Conservation (phyloP, 2,329 filamentous ascomycete species). For the Claviceps digitariae region DNA sequence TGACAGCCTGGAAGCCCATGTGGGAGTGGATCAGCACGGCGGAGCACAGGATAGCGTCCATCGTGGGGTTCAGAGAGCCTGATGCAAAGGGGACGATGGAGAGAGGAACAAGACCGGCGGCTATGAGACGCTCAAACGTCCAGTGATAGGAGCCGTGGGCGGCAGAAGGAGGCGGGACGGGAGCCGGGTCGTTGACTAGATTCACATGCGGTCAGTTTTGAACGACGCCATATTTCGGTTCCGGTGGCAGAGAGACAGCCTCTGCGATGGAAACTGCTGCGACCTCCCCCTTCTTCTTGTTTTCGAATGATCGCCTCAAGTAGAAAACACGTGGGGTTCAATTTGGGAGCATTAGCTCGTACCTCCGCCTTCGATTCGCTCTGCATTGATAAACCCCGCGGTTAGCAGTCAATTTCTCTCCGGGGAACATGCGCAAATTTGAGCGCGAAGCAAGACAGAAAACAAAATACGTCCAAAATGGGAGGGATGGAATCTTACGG, state of each 20-base stretch:
- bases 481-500: slow-evolving; percentile 50
- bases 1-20: slow-evolving; percentile 81
- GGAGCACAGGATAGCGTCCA: slow-evolving; percentile 75
- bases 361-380: slow-evolving; percentile 64
- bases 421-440: neutral
- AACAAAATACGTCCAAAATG: no score
- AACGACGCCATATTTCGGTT: neutral
- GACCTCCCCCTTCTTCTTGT: no score
- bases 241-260: neutral
- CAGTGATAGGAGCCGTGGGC: slow-evolving; percentile 95
- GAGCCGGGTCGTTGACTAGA: slow-evolving; percentile 73
- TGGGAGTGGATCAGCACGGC: slow-evolving; percentile 84
- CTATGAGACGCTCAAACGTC: slow-evolving; percentile 83
- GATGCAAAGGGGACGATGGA: slow-evolving; percentile 84
- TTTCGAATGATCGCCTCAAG: neutral
- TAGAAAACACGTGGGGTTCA: neutral
- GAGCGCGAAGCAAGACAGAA: no score
- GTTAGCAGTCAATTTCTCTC: slow-evolving; percentile 26
- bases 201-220: slow-evolving; percentile 2
- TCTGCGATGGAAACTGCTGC: neutral
- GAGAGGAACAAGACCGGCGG: slow-evolving; percentile 70
- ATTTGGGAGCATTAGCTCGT: slow-evolving; percentile 20
- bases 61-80: slow-evolving; percentile 76
- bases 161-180: slow-evolving; percentile 57
- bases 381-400: slow-evolving; percentile 26